Evolutionary conservation across 345 rosid species (phyloP), one percentile per base, ranked within the genome.

Genomic region (Rhodomyrtus tomentosa): DNA sequence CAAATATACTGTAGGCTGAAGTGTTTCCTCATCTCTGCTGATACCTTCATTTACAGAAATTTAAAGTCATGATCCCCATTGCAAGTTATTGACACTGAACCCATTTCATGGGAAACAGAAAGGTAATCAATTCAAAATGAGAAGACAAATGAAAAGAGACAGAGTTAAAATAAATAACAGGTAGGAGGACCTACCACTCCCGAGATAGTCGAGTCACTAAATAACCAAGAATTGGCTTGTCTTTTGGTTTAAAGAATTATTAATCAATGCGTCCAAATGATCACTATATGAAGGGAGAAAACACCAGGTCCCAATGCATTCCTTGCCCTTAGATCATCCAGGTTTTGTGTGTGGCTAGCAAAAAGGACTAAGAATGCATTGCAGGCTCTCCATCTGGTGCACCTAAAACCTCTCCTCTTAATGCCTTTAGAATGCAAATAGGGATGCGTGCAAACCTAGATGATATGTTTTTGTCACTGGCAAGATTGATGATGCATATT

Each of bases 381-480:
- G 82, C 1, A 50, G 36, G 56, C 83, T 81, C 45, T 81, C 24
- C 55, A 50, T 38, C 54, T 81, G 82, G 2, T 81, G 82, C 76
- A 68, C 45, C 45, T 68, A n/a, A n/a, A 81, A 25, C 51, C 51
- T 81, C 55, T 81, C 74, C 27, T 81, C 80, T 42, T 45, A 84
- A 62, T 56, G 20, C 73, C 21, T 11, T 68, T 18, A 68, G 45
- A 68, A 68, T 68, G 76, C 45, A 68, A 68, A 81, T 54, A 53
- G 68, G 79, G 83, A 82, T 59, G 79, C 85, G 76, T 29, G 45
- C 83, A 86, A 82, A 96, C 98, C 99, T 85, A 96, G 86, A 90
- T 95, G 98, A 88, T 95, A 95, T 5, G 95, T 92, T 88, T 92
- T 94, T 45, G 90, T 95, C 0, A 98, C 95, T 1, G 98, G 98